Evolutionary conservation across 1,139 yeast genomes (phyloP), one percentile per base, ranked within the genome.

Genomic region (Candida labiduridarum): DNA sequence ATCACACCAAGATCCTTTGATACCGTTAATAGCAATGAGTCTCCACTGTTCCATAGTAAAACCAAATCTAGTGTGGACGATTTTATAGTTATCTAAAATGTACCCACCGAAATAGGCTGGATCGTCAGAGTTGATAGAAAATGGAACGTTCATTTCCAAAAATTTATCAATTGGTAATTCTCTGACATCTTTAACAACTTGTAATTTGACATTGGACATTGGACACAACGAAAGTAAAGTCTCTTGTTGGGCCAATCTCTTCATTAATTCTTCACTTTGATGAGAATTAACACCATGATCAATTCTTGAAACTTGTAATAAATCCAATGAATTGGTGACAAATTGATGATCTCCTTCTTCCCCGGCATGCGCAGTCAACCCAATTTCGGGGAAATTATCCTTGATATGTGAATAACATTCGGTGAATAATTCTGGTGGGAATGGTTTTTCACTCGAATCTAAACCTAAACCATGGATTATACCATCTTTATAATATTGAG

Each of bases 41-140:
- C 73, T 72, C 92, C 92, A 87, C 45, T 82, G 78, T 10, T 74
- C 68, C 47, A 76, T 58, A 41, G 76, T 70, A 66, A 87, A 84
- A 11, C 83, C 82, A 64, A 87, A 87, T 56, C 81, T 76, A 49
- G 80, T 72, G 56, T 87, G 88, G 27, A 87, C 88, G 38, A 78
- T 80, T 30, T 78, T 62, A 66, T 87, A 88, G 65, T 88, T 88
- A 60, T 88, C 94, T 56, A 88, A 69, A 53, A 87, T 83, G 67
- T 87, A 87, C 10, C 91, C 94, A 46, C 94, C 95, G 62, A 88
- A 88, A 66, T 88, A 88, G 2, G 95, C 94, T 33, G 96, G 96
- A 65, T 88, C 96, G 64, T 88, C 95, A 1, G 91, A 85, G 65
- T 88, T 88, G 61, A 88, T 75, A 41, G 90, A 84, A 64, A 88